Conservation (phyloP, 306 rosid species). For the Mimosa bimucronata region DNA sequence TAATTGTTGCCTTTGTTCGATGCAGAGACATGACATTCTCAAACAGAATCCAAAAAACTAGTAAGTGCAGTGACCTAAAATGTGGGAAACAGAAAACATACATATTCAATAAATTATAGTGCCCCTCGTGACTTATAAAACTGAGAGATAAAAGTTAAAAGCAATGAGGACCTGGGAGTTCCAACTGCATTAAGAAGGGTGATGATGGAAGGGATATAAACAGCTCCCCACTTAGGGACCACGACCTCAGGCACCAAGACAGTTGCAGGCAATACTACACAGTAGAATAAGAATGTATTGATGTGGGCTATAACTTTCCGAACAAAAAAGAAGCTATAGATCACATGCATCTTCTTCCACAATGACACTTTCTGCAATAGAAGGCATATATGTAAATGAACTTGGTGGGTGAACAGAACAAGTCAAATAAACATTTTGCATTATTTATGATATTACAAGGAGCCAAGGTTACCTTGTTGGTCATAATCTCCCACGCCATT, state of each 20-base stretch:
- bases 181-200: slow-evolving; percentile 84
- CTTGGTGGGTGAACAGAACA: slow-evolving; percentile 3
- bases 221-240: slow-evolving; percentile 84
- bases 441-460: background rate
- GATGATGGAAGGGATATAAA: slow-evolving; percentile 77
- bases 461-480: slow-evolving; percentile 60
- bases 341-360: slow-evolving; percentile 80
- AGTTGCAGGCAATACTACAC: slow-evolving; percentile 79
- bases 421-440: background rate
- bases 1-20: slow-evolving; percentile 83
- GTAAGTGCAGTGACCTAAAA: slow-evolving; percentile 73
- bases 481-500: slow-evolving; percentile 68
- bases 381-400: slow-evolving; percentile 8
- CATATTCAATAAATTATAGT: background rate
- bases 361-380: slow-evolving; percentile 69
- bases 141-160: background rate
- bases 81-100: slow-evolving; percentile 5
- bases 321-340: slow-evolving; percentile 92
- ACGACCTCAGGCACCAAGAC: slow-evolving; percentile 81
- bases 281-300: slow-evolving; percentile 74
- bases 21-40: slow-evolving; percentile 92
- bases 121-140: background rate
- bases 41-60: slow-evolving; percentile 82
- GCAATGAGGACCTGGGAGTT: slow-evolving; percentile 65
- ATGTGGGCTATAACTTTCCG: slow-evolving; percentile 82